Base-by-base conservation (phyloP, 2,329 filamentous ascomycete genomes). In the Pyrenophora tritici-repentis region DNA sequence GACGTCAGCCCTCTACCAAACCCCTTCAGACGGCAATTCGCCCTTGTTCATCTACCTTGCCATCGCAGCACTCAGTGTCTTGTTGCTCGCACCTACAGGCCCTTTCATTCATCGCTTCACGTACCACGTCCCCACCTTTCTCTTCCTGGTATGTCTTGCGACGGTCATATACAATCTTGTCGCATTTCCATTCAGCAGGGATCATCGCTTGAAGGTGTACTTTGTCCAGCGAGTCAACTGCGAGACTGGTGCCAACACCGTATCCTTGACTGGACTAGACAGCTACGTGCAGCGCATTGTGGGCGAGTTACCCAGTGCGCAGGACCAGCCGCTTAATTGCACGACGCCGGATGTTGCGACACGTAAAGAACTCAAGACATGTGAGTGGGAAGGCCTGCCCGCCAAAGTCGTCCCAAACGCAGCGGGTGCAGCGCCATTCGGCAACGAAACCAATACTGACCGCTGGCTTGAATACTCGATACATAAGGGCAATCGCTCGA, bases 31-130 rank as follows among this genome's bases (percentile, higher is more conserved):
- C 71, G 94, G 94, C 2, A 89, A 86, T 55, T 82, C 84, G 31
- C 78, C 87, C 14, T 75, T 96, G 13, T 73, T 84, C 6, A 86
- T 91, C 4, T 91, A 96, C 70, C 68, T 95, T 12, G 73, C 84
- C 31, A 81, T 91, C 35, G 86, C 87, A 0, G 68, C 81, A 6
- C 81, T 93, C 55, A 86, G 86, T 10, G 83, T 90, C 1, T 68
- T 96, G 1, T 68, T 96, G 0, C 75, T 97, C 14, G 77, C 90
- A 1, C 94, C 94, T 0, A 72, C 91, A 2, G 83, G 86, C 0
- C 94, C 94, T 0, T 96, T 96, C 68, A 81, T 96, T 34, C 92
- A 97, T 71, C 87, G 93, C 36, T 85, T 94, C 57, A 90, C 87
- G 1, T 88, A 89, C 68, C 91, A 96, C 53, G 72, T 97, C 3